Conservation (phyloP, 768 basidiomycete species). For the Psilocybe subaeruginosa region DNA sequence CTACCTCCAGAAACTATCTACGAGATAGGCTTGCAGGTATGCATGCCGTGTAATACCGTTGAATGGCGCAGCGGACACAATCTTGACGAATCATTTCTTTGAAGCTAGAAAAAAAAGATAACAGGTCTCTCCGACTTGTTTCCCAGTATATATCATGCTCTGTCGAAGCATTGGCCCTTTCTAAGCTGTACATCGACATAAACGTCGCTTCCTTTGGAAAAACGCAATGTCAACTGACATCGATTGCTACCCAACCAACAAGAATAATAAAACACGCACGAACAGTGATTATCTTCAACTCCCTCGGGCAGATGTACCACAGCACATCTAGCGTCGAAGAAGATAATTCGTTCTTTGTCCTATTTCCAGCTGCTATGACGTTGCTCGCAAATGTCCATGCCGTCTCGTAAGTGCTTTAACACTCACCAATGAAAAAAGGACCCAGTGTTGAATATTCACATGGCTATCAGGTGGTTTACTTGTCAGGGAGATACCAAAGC, state of each 20-base stretch:
- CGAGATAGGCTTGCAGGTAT: not conserved
- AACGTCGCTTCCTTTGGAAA: not conserved
- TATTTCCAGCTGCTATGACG: not conserved
- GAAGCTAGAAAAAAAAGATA: not conserved
- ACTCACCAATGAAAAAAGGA: not conserved
- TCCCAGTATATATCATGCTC: not conserved
- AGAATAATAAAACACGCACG: not conserved
- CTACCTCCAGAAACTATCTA: slow-evolving; percentile 3
- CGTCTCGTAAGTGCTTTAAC: not conserved
- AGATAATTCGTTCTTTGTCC: not conserved
- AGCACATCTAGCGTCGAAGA: not conserved
- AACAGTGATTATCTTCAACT: not conserved
- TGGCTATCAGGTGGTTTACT: not conserved
- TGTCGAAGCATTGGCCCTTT: not conserved
- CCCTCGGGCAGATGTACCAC: not conserved
- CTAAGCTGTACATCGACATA: not conserved
- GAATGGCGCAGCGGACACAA: not conserved
- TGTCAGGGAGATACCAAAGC: not conserved
- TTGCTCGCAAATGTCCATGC: not conserved
- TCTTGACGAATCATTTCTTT: not conserved
- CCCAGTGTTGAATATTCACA: not conserved
- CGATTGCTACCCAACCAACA: not conserved
- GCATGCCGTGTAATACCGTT: not conserved
- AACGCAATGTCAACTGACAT: not conserved
- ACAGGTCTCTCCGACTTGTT: not conserved